Evolutionary conservation across 2,329 filamentous ascomycete species (phyloP), one percentile per base, ranked within the genome.

Genomic region (Ramularia collo-cygni): DNA sequence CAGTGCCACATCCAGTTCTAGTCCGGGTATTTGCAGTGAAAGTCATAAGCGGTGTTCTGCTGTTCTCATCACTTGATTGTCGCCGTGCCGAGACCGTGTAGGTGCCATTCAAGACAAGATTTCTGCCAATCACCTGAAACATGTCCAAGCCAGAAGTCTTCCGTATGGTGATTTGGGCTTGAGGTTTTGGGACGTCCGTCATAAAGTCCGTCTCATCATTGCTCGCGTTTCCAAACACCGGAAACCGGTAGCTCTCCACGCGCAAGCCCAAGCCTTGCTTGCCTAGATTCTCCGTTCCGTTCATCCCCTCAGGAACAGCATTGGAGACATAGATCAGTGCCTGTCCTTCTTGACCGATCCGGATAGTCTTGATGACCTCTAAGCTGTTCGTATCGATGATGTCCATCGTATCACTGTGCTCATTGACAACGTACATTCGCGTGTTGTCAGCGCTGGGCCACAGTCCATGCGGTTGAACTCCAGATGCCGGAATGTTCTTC

Each of bases 391-490:
- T 42, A 24, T 42, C 34, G 12, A 42, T 38, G 4, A 42, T 29
- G 24, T 42, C 35, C n/a, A 42, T 18, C 10, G 26, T 28, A 27
- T 42, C 40, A 26, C 34, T 38, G 21, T 42, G 40, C 29, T 42
- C 15, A 18, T 42, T 42, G 18, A 37, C 21, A 19, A 42, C 35
- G 19, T 42, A 42, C 28, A 42, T 42, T 16, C 35, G 15, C 7
- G 34, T 38, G n/a, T 42, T 42, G 17, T 42, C 40, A 8, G 40
- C 10, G 12, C 35, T 38, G 8, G 40, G 40, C 40, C 40, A 42
- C 1, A 42, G 19, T 12, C 26, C 26, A 34, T 42, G 40, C 8
- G 40, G 40, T 17, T 42, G 34, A 13, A 42, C 30, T 10, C 40
- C 40, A 14, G 27, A 9, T 7, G 13, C 28, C 2, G 15, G 16